These are phyloP conservation scores for Capsicum baccatum DNA, from an alignment of 257 asterid genomes.

Conservation along the genomic window DNA sequence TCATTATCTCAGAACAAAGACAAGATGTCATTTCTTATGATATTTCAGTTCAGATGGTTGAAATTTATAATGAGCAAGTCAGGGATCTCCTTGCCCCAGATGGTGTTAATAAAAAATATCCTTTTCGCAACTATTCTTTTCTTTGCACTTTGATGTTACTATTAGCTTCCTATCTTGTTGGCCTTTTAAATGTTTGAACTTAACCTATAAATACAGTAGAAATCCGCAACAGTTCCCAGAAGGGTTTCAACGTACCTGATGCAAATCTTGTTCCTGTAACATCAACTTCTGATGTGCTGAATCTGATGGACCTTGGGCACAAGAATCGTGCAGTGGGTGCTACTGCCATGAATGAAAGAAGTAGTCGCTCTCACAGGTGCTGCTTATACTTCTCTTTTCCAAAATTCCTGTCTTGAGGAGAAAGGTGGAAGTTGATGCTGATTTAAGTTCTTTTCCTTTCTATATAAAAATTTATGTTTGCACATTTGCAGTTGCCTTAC, in stretches of 20 bases:
- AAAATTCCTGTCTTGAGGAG: neutral
- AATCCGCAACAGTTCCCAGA: conserved; percentile 61
- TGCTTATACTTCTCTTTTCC: conserved; percentile 20
- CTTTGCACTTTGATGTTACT: conserved; percentile 22
- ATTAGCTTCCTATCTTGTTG: neutral
- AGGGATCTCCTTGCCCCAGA: conserved; percentile 81
- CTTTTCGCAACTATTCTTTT: conserved; percentile 38
- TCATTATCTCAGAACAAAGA: conserved; percentile 74
- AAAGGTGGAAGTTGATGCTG: conserved; percentile 7
- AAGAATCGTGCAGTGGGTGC: conserved; percentile 80
- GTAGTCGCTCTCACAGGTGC: conserved; percentile 93
- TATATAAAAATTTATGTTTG: conserved; percentile 5
- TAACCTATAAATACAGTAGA: conserved; percentile 66
- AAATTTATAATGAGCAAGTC: conserved; percentile 93
- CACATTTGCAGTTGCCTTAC: conserved; percentile 71
- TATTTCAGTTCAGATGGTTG: conserved; percentile 87
- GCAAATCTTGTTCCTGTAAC: conserved; percentile 70
- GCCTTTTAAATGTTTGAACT: conserved; percentile 41
- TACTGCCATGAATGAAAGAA: conserved; percentile 73
- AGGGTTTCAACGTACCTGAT: conserved; percentile 69
- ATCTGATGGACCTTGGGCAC: conserved; percentile 77
- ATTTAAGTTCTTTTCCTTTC: conserved; percentile 15
- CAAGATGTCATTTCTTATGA: conserved; percentile 71
- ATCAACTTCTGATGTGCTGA: conserved; percentile 68
- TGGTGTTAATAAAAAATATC: conserved; percentile 67